A percentile compares a stretch with the other conserved stretches of the same genome.
Conservation (phyloP, 148 eudicot species). For the Beta vulgaris region DNA sequence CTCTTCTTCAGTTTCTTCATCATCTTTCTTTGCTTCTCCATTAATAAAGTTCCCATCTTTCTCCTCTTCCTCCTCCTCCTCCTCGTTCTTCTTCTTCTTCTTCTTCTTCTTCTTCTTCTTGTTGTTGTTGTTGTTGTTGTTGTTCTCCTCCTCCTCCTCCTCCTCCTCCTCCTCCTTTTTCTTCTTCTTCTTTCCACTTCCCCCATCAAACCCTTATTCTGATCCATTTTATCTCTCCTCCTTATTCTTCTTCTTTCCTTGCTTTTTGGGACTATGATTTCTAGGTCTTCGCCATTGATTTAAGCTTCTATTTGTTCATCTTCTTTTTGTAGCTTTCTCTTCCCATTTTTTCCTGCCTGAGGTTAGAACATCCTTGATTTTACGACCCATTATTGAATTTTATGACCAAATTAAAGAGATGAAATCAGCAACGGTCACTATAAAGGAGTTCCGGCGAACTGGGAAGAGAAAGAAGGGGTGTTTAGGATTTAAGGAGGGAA, state of each 20-base stretch:
- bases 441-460: not conserved
- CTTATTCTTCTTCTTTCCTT: conserved; percentile 40
- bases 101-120: conserved; percentile 44
- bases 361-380: conserved; percentile 17
- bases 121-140: no score
- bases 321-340: conserved; percentile 52
- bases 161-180: no score
- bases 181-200: no score
- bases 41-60: no score
- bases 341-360: conserved; percentile 32
- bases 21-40: no score
- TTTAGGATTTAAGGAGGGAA: conserved; percentile 30
- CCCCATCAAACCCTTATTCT: no score
- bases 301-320: conserved; percentile 26
- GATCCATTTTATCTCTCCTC: no score
- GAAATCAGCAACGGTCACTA: no score
- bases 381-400: conserved; percentile 19
- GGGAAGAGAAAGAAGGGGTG: not conserved
- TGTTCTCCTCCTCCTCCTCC: no score
- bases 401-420: no score
- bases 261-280: conserved; percentile 12
- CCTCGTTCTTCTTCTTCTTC: conserved; percentile 32
- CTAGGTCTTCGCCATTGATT: not conserved
- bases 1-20: conserved; percentile 35
- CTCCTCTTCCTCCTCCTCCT: conserved; percentile 28